Evolutionary conservation across 2,329 filamentous ascomycete species (phyloP), one percentile per base, ranked within the genome.

Genomic region (Tolypocladium capitatum): DNA sequence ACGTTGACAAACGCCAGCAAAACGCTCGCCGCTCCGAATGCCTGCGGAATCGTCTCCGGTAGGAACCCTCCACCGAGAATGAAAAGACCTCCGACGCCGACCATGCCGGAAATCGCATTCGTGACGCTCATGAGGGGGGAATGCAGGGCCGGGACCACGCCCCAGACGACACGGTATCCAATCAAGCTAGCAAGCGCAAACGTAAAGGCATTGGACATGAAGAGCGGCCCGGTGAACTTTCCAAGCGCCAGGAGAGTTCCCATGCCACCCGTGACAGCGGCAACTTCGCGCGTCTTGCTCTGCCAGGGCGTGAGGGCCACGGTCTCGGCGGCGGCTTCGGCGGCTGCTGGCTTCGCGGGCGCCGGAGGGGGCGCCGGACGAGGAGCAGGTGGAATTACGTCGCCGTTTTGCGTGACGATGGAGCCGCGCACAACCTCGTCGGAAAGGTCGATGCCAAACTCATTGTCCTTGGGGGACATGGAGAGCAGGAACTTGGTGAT

Each of bases 71-170:
- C 88, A 13, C 88, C 89, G 68, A 95, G 83, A 47, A 94, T 82
- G 68, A 94, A 95, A 53, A 94, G 74, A 13, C 89, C 88, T 48
- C 88, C 89, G 51, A 95, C 75, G 49, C 88, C 89, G 30, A 94
- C 89, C 84, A 95, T 87, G 65, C 84, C 87, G 31, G 86, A 92
- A 56, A 94, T 94, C 28, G 89, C 89, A 62, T 95, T 94, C 8
- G 89, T 94, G 33, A 94, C 88, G 55, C 84, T 90, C 89, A 95
- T 94, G 5, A 95, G 69, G 1, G 88, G 89, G 2, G 86, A 91
- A 63, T 94, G 89, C 5, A 95, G 72, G 33, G 88, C 86, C 8
- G 88, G 88, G 0, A 73, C 70, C 13, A 94, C 88, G 46, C 87
- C 87, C 88, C 88, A 94, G 24, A 94, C 86, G 6, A 86, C 86